Base-by-base conservation (phyloP, 306 rosid species). In the Gynostemma pentaphyllum region DNA sequence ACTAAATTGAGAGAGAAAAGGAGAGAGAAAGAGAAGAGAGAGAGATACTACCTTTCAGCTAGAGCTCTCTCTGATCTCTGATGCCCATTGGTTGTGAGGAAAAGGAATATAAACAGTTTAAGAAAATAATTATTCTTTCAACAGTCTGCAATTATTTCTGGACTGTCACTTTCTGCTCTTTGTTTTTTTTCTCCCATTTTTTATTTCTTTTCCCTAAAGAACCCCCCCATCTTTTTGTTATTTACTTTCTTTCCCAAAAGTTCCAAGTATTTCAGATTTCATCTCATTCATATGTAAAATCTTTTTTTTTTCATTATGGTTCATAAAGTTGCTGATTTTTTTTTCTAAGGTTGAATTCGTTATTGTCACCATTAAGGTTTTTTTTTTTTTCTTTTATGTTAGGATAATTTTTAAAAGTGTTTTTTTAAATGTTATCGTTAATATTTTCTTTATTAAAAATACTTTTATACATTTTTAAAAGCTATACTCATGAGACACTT, bases 21-120 rank as follows among this genome's bases (percentile, higher is more conserved):
- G 67, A 61, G 69, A 74, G 57, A 65, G 71, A 64, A 59, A 64
- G 73, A 62, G 42, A 75, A 53, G 26, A n/a, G n/a, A n/a, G n/a
- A n/a, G n/a, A n/a, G n/a, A n/a, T n/a, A n/a, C n/a, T n/a, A 45
- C 56, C 49, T 36, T 46, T 72, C 61, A 72, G n/a, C n/a, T n/a
- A n/a, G n/a, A n/a, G 73, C 68, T 51, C 78, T 53, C 74, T 74
- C 77, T 71, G 67, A 5, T 61, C 82, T 69, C 78, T 37, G 57
- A 11, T 50, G 41, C 57, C 66, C 56, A 9, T 54, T 52, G 44
- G 14, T 47, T 51, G 36, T 32, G 65, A 36, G 67, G n/a, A 27
- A n/a, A 48, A 8, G 53, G 62, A 50, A 66, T 66, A 50, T 23
- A 66, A 41, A 46, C 3, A 54, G 30, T 39, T 30, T 11, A 27